Evolutionary conservation across 371 early-diverging fungal species (phyloP).

Genomic region (Mucor piriformis): DNA sequence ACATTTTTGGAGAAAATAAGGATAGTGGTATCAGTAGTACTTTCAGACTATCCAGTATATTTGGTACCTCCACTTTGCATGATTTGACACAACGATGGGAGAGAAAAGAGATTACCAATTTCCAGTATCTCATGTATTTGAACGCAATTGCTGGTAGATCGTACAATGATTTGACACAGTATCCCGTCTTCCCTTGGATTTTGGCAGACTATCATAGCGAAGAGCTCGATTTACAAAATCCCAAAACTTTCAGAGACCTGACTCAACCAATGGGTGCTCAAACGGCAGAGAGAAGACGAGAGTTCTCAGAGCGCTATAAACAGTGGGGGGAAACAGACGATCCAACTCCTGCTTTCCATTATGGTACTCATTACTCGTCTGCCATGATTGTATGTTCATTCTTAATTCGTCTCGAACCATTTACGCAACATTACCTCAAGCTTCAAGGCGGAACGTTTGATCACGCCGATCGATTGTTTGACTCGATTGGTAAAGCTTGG

Average conservation of each 20-base stretch:
- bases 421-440: constrained; percentile 77
- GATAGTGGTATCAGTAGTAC: constrained; percentile 40
- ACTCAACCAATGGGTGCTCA: constrained; percentile 89
- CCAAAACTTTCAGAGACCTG: constrained; percentile 77
- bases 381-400: constrained; percentile 87
- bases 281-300: constrained; percentile 64
- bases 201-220: constrained; percentile 71
- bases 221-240: constrained; percentile 73
- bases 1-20: constrained; percentile 53
- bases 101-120: constrained; percentile 80
- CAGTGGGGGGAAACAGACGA: constrained; percentile 77
- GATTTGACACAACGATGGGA: constrained; percentile 78
- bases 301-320: constrained; percentile 59
- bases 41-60: constrained; percentile 59
- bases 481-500: constrained; percentile 70
- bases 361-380: constrained; percentile 91
- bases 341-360: constrained; percentile 77
- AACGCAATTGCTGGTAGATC: constrained; percentile 84
- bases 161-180: constrained; percentile 70
- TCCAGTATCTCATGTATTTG: constrained; percentile 86
- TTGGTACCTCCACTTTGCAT: constrained; percentile 68
- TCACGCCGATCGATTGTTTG: constrained; percentile 77
- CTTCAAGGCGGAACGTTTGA: constrained; percentile 89
- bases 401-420: constrained; percentile 85
- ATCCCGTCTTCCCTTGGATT: constrained; percentile 80